phyloP scores from a whole-genome alignment of 2,329 filamentous ascomycete genomes.

The Verticillium nonalfalfae region DNA sequence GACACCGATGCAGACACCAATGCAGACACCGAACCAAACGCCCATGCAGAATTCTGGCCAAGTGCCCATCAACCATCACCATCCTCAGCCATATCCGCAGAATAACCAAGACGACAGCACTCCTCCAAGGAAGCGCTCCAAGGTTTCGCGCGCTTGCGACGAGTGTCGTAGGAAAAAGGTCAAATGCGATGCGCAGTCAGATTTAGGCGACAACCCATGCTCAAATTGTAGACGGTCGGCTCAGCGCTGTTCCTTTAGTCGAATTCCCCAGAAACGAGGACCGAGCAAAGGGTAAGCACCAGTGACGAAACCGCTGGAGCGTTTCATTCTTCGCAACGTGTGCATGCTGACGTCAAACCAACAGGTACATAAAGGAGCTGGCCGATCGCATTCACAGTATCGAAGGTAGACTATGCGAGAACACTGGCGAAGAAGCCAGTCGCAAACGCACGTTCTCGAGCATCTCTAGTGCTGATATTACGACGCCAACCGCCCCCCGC shows the following conservation, averaged over 20 bases:
- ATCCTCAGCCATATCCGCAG: constrained; percentile 3
- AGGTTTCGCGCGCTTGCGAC: constrained; percentile 84
- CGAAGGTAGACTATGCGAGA: constrained; percentile 61
- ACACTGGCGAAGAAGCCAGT: constrained; percentile 8
- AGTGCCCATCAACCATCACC: constrained; percentile 26
- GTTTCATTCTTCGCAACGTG: too few relatives aligned
- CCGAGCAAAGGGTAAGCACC: constrained; percentile 72
- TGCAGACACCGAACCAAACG: constrained; percentile 12
- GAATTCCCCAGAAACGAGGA: constrained; percentile 81
- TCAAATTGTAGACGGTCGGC: constrained; percentile 73
- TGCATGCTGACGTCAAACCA: not conserved
- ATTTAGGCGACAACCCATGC: constrained; percentile 67
- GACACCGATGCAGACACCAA: constrained; percentile 13
- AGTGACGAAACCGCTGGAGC: not conserved
- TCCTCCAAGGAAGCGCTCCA: constrained; percentile 70
- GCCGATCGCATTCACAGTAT: constrained; percentile 78
- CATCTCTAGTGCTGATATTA: constrained; percentile 28
- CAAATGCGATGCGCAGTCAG: constrained; percentile 76
- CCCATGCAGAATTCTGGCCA: constrained; percentile 9
- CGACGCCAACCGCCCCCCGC: constrained; percentile 30
- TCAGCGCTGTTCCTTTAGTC: constrained; percentile 77
- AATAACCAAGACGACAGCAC: constrained; percentile 43
- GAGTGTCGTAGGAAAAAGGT: constrained; percentile 88
- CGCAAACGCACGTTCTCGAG: constrained; percentile 28
- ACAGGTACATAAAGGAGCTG: constrained; percentile 86